A percentile compares a stretch with the other conserved stretches of the same genome.
phyloP scores from a whole-genome alignment of 2,329 filamentous ascomycete species.

The Aspergillus transmontanensis region DNA sequence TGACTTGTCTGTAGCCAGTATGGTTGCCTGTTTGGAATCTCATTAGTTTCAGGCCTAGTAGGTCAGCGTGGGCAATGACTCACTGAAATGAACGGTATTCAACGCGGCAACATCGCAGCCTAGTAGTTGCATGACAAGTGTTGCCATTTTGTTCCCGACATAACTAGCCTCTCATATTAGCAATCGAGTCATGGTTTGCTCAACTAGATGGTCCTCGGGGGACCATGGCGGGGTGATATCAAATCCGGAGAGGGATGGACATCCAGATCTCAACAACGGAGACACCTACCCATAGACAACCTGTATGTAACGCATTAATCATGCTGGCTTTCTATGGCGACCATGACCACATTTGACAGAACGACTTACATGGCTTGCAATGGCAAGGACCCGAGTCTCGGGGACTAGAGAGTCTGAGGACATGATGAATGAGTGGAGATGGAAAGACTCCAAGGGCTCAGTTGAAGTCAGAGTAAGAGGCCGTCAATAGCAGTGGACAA shows the following conservation, averaged over 20 bases:
- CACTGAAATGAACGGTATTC: slow-evolving; percentile 98
- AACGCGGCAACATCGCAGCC: slow-evolving; percentile 92
- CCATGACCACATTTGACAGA: neutral
- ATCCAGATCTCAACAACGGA: neutral
- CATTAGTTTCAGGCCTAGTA: slow-evolving; percentile 3
- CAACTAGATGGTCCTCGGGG: neutral
- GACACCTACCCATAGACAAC: slow-evolving; percentile 37
- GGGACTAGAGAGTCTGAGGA: slow-evolving; percentile 50
- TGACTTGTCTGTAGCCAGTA: slow-evolving; percentile 86
- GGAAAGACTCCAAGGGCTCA: slow-evolving; percentile 5
- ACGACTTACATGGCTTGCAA: slow-evolving; percentile 84
- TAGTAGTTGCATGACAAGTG: slow-evolving; percentile 88
- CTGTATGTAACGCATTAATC: slow-evolving; percentile 20
- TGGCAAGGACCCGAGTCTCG: slow-evolving; percentile 74
- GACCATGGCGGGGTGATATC: neutral
- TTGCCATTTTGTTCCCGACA: slow-evolving; percentile 97
- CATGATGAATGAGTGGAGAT: slow-evolving; percentile 26
- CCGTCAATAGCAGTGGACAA: neutral
- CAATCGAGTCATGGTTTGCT: neutral
- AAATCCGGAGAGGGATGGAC: neutral
- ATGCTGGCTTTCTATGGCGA: neutral
- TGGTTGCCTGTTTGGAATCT: slow-evolving; percentile 72
- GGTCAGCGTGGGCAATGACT: slow-evolving; percentile 34
- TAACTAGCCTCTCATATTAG: slow-evolving; percentile 62
- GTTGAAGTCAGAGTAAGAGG: neutral